Evolutionary conservation across 495 filamentous ascomycete genomes (phyloP), one percentile per base, ranked within the genome.

Genomic region (Astrothelium subdiscretum): DNA sequence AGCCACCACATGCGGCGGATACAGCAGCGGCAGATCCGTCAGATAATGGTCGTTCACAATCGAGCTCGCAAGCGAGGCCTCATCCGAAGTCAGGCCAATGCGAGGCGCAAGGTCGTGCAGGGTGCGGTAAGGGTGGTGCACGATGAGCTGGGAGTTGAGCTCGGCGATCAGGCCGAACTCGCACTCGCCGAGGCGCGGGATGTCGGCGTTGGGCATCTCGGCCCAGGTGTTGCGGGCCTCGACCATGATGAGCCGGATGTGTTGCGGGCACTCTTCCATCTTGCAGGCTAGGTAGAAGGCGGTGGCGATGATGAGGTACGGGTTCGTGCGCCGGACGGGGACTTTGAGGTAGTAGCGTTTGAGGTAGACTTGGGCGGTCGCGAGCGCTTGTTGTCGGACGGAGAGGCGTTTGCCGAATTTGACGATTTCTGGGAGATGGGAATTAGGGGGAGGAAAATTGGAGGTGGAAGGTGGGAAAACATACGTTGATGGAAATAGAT

Each of bases 251-350:
- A 92, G 81, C 32, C 92, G 82, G 64, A 98, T 97, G 73, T 98
- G 95, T 73, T 96, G 92, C 31, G 94, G 95, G 65, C 87, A 92
- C 75, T 98, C 94, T 73, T 98, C 94, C 89, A 95, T 96, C 75
- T 98, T 98, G 77, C 91, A 95, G 57, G 95, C 94, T 35, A 98
- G 79, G 74, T 98, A 98, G 64, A 97, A 77, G 29, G 92, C 90
- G 3, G 94, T 97, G 31, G 89, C 85, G 64, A 96, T 78, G 54
- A 97, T 81, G 18, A 97, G 84, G 74, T 95, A 96, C 18, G 94
- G 92, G 67, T 97, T 98, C 26, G 92, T 97, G 51, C 86, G 85
- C 60, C 94, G 85, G 67, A 97, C 89, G 66, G 94, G 90, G 68
- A 95, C 88, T 71, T 88, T 90, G 66, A 81, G 86, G 75, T 96